A percentile compares a stretch with the other conserved stretches of the same genome.
Evolutionary conservation across 495 filamentous ascomycete species (phyloP).

Genomic region (Parachaetomium inaequale): DNA sequence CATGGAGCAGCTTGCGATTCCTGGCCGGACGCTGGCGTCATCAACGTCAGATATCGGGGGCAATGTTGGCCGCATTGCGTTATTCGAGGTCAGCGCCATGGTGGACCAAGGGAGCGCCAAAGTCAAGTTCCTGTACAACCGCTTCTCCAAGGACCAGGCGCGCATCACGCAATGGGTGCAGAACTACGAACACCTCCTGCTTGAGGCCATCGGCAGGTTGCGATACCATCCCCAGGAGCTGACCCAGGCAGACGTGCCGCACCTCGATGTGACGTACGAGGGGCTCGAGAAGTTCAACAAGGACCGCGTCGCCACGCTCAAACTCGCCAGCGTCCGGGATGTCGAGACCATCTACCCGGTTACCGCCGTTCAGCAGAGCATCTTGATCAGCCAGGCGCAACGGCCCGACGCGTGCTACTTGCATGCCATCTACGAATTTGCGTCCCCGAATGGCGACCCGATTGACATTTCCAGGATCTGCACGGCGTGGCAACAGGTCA

Average conservation of each 20-base stretch:
- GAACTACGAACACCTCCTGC: constrained; percentile 54
- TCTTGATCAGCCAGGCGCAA: constrained; percentile 58
- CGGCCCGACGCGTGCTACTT: constrained; percentile 58
- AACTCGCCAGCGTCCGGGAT: constrained; percentile 41
- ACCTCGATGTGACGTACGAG: constrained; percentile 59
- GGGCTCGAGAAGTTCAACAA: constrained; percentile 52
- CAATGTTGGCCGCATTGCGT: constrained; percentile 55
- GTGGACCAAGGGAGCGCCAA: constrained; percentile 57
- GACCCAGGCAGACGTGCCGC: constrained; percentile 60
- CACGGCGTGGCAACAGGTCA: constrained; percentile 44
- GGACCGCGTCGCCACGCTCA: constrained; percentile 48
- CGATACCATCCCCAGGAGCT: constrained; percentile 46
- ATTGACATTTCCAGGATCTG: constrained; percentile 44
- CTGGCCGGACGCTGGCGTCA: constrained; percentile 37
- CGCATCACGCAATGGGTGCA: constrained; percentile 58
- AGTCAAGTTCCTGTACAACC: constrained; percentile 63
- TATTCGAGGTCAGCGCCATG: constrained; percentile 61
- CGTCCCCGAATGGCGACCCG: constrained; percentile 33
- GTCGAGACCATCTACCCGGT: constrained; percentile 59
- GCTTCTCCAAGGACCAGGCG: constrained; percentile 55
- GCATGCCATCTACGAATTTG: constrained; percentile 60
- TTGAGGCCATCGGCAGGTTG: constrained; percentile 49
- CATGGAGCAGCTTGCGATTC: constrained; percentile 53
- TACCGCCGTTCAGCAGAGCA: constrained; percentile 64
- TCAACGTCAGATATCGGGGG: constrained; percentile 55